Evolutionary conservation across 352 stramenopile genomes (phyloP), one percentile per base, ranked within the genome.

Genomic region (Salisapilia sapeloensis): DNA sequence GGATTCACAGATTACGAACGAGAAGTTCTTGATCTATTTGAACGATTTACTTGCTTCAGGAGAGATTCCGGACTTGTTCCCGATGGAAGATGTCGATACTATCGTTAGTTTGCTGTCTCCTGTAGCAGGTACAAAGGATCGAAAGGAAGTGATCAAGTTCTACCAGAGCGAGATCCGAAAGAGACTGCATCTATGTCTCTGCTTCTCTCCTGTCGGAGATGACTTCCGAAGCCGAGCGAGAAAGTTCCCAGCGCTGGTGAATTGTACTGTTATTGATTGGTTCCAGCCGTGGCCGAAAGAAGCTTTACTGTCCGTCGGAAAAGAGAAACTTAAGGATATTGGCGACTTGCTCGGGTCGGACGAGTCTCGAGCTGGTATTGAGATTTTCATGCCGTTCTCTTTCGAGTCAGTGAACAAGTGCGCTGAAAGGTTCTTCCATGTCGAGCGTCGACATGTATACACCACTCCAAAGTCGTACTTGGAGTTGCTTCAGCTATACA

Each of bases 401-500:
- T 97, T 97, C 40, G 62, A 87, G 40, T 86, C 72, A 2, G 89
- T 96, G 27, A 97, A 97, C 53, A 55, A 85, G 24, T 86, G 81
- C 23, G 79, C 89, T 10, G 63, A 93, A 33, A 50, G 80, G 0
- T 97, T 96, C 56, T 82, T 77, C 35, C 46, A 84, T 26, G 58
- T 91, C 7, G 91, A 97, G 42, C 66, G 85, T 9, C 74, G 90
- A 4, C 67, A 93, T 20, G 89, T 97, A 35, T 96, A 97, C 58
- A 96, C 85, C 13, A 97, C 89, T 2, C 89, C 89, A 2, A 96
- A 96, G 53, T 95, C 81, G n/a, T 96, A 94, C 44, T 38, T 97
- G 13, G 86, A 97, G 43, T 41, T 97, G 20, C 59, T 97, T 23
- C 92, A 96, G 43, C 46, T 96, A 24, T 97, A 96, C 71, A 91